phyloP scores from a whole-genome alignment of 805 yeast species.

The Yarrowia sp. region DNA sequence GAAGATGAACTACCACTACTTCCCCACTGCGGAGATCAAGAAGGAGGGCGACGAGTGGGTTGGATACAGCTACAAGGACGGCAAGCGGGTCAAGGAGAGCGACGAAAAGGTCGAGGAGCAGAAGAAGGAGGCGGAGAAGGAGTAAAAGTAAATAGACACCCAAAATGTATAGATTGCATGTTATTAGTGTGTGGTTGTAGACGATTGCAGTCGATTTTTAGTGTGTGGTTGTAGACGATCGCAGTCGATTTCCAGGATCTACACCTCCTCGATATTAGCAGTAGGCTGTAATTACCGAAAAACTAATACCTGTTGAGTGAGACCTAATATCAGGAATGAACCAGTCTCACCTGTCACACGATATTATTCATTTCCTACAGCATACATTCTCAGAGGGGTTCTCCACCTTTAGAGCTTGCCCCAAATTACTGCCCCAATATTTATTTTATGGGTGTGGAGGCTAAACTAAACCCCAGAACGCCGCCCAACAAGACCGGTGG shows the following conservation, averaged over 20 bases:
- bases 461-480: too few relatives aligned
- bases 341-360: too few relatives aligned
- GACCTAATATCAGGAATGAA: too few relatives aligned
- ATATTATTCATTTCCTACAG: too few relatives aligned
- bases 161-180: constrained; percentile 17
- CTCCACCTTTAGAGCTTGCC: background rate
- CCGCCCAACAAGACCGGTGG: constrained; percentile 8
- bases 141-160: constrained; percentile 24
- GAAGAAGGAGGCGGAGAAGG: constrained; percentile 26
- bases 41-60: constrained; percentile 53
- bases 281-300: too few relatives aligned
- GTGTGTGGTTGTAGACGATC: too few relatives aligned
- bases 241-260: too few relatives aligned
- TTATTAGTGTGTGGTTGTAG: too few relatives aligned
- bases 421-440: constrained; percentile 9
- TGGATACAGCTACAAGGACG: constrained; percentile 46
- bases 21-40: constrained; percentile 53
- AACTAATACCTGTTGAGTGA: too few relatives aligned
- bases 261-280: too few relatives aligned
- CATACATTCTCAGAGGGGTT: too few relatives aligned
- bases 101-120: constrained; percentile 29
- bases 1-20: constrained; percentile 85
- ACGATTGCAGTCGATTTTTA: too few relatives aligned
- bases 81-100: constrained; percentile 30
- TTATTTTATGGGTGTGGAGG: background rate